Evolutionary conservation across 108 stramenopile genomes (phyloP), one percentile per base, ranked within the genome.

Genomic region (Cafeteria roenbergensis): DNA sequence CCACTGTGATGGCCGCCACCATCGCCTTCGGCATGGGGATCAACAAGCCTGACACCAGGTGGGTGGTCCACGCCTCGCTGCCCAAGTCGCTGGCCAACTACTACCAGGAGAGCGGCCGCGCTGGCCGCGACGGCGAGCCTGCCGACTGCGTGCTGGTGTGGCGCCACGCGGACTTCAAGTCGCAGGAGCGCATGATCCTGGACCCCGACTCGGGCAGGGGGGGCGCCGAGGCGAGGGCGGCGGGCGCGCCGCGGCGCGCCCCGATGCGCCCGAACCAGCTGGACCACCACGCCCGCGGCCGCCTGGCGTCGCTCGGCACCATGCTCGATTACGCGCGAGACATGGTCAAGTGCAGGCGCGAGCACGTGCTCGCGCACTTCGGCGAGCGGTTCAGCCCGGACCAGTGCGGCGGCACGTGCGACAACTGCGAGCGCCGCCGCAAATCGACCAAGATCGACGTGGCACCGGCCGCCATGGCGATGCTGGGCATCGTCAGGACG

Each of bases 71-170:
- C 70, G 90, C 84, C 78, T 85, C 87, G 34, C 90, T 96, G 88
- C 95, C 95, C 57, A 99, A 99, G 78, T 85, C 87, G 8, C 86
- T 99, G 27, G 95, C 95, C 24, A 92, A 97, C 74, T 94, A 90
- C 72, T 90, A 91, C 71, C 96, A 92, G 79, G 93, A 95, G 73
- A 86, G 85, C 35, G 97, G 97, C 20, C 82, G 97, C 38, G 94
- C 93, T 0, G 97, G 97, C 17, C 75, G 97, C 27, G 97, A 82
- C 72, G 92, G 93, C 25, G 78, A 81, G 55, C 69, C 79, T 32
- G 91, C 92, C 0, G 90, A 93, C 64, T 95, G 96, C 74, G 82
- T 93, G 51, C 77, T 99, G 12, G 93, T 83, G 77, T 99, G 88
- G 77, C 61, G 74, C 32, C 89, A 87, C 84, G 82, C 84, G 66